A percentile compares a stretch with the other conserved stretches of the same genome.
Evolutionary conservation across 768 basidiomycete genomes (phyloP).

Genomic region (Suillus plorans): DNA sequence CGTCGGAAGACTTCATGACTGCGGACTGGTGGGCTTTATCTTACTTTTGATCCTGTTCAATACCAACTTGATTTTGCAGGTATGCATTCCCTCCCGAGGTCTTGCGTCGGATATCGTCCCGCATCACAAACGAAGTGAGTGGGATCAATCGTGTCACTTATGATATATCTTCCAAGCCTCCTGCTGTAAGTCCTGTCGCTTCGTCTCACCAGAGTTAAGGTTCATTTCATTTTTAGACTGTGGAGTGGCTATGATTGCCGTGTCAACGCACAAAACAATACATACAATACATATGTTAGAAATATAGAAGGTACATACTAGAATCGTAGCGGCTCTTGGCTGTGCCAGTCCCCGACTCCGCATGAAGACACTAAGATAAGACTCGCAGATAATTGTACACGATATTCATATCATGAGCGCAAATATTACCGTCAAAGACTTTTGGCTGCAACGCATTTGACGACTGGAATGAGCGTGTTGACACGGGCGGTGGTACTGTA

Average conservation of each 20-base stretch:
- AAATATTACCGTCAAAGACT: too few relatives aligned
- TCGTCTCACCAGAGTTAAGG: neutral
- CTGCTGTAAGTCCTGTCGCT: conserved; percentile 59
- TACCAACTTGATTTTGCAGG: conserved; percentile 45
- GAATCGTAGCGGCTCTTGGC: too few relatives aligned
- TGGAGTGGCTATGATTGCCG: conserved; percentile 42
- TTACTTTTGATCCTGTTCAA: conserved; percentile 19
- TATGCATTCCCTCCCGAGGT: conserved; percentile 95
- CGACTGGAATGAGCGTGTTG: too few relatives aligned
- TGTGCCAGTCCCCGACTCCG: too few relatives aligned
- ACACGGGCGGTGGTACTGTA: too few relatives aligned
- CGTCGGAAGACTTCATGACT: conserved; percentile 99
- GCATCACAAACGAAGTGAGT: conserved; percentile 96
- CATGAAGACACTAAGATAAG: too few relatives aligned
- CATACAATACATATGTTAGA: neutral
- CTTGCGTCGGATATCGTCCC: conserved; percentile 86
- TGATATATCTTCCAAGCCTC: conserved; percentile 97
- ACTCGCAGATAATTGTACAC: too few relatives aligned
- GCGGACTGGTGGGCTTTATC: conserved; percentile 80
- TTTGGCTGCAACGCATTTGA: too few relatives aligned
- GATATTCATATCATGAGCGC: too few relatives aligned
- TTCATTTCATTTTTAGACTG: conserved; percentile 30
- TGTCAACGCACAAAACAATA: neutral
- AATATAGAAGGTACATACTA: neutral
- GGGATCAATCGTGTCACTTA: conserved; percentile 97